Evolutionary conservation across 768 basidiomycete genomes (phyloP).

Genomic region (Mycena galopus): DNA sequence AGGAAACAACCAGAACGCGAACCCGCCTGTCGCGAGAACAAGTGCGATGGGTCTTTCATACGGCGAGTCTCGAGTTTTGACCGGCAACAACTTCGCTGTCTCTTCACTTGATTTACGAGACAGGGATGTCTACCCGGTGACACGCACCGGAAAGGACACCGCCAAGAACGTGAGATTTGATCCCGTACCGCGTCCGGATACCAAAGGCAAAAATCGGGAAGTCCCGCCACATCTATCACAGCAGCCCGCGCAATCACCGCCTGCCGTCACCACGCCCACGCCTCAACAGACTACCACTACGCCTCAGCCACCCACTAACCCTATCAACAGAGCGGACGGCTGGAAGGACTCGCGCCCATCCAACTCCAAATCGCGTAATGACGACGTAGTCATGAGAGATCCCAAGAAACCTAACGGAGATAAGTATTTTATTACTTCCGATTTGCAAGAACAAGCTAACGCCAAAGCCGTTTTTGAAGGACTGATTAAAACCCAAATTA

Average conservation of each 20-base stretch:
- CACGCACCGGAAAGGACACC: constrained; percentile 7
- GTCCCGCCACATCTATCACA: background rate
- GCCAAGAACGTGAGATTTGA: background rate
- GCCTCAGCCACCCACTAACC: too few relatives aligned
- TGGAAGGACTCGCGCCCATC: constrained; percentile 17
- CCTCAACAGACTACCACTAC: background rate
- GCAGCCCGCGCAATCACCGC: background rate
- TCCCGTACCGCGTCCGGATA: background rate
- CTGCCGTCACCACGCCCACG: background rate
- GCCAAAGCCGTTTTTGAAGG: background rate
- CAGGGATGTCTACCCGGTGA: background rate
- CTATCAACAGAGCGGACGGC: constrained; percentile 16
- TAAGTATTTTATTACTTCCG: constrained; percentile 20
- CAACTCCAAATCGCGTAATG: background rate
- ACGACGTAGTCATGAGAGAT: constrained; percentile 21
- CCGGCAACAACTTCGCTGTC: background rate
- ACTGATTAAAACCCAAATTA: background rate
- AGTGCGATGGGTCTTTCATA: background rate
- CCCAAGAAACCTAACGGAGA: constrained; percentile 11
- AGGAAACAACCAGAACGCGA: background rate
- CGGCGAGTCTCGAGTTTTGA: background rate
- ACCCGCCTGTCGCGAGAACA: background rate
- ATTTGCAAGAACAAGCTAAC: constrained; percentile 19
- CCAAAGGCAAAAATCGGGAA: background rate
- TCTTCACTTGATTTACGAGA: background rate